Base-by-base conservation (phyloP, 2,329 filamentous ascomycete species). In the Grosmannia serpens region DNA sequence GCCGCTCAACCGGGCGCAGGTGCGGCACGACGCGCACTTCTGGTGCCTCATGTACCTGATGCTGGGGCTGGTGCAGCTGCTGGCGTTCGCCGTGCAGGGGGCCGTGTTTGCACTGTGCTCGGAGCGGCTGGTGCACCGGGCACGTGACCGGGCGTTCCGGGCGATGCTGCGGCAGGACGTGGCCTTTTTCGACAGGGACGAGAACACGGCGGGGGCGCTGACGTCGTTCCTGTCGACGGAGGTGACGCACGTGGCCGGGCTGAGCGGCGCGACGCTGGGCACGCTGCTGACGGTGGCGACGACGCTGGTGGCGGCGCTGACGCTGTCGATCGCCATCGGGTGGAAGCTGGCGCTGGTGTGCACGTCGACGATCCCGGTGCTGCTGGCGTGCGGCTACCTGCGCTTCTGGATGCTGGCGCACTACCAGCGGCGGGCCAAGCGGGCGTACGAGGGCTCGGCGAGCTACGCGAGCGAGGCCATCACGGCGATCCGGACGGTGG, bases 401-500 rank as follows among this genome's bases (percentile, higher is more conserved):
- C 69, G 73, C 11, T 95, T 96, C 73, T 91, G 84, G 66, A 68
- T 74, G 63, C 65, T 74, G 31, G 85, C 89, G 1, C 81, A 84
- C 63, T 96, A 90, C 75, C 88, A 89, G 73, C 79, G 79, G 44
- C 86, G 88, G 27, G 86, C 90, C 1, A 95, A 94, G 75, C 77
- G 78, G 63, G 86, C 89, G 4, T 91, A 97, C 69, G 81, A 89
- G 67, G 75, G 80, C 59, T 92, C 89, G 60, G 92, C 92, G 9
- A 87, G 86, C 58, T 95, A 88, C 68, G 94, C 94, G 13, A 94
- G 91, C 53, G 94, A 99, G 71, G 91, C 91, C 50, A 95, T 95
- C 35, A 91, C 89, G 2, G 88, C 91, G 8, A 96, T 97, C 64
- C 87, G 92, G 56, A 97, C 94, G 2, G 91, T 97, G 11, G 92